Percentiles rank a stretch among this genome's conserved stretches.
phyloP scores from a whole-genome alignment of 345 rosid genomes.

The Citrus mangshanensis region DNA sequence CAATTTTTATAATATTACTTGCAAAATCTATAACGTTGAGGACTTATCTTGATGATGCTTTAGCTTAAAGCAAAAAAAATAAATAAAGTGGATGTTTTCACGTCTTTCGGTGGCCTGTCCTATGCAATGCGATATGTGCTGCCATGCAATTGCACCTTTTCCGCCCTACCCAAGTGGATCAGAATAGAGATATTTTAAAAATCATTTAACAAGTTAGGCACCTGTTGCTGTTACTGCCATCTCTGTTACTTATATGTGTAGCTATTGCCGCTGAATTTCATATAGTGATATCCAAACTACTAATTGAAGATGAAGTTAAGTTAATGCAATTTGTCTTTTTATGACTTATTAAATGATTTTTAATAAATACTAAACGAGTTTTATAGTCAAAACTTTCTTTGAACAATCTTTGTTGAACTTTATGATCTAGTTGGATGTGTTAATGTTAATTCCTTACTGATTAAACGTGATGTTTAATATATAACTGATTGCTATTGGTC shows the following conservation, averaged over 20 bases:
- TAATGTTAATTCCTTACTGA: background rate
- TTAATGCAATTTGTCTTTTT: no score
- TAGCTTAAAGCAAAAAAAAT: background rate
- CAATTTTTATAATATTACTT: background rate
- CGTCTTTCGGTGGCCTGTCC: background rate
- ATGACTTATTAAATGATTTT: background rate
- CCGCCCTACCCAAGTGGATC: background rate
- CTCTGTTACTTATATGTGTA: background rate
- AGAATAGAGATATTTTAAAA: background rate
- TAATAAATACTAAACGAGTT: background rate
- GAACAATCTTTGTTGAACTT: background rate
- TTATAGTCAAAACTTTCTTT: background rate
- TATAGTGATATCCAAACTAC: background rate
- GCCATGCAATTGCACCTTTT: background rate
- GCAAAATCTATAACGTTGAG: background rate
- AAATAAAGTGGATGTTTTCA: background rate
- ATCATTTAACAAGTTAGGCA: background rate
- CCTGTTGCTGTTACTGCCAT: background rate
- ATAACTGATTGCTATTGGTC: background rate
- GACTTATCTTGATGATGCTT: background rate
- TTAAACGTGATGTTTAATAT: background rate
- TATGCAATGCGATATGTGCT: background rate
- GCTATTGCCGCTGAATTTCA: background rate
- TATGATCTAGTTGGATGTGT: background rate
- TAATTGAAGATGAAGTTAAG: no score